Base-by-base conservation (phyloP, 768 basidiomycete species). In the Paxillus rubicundulus region DNA sequence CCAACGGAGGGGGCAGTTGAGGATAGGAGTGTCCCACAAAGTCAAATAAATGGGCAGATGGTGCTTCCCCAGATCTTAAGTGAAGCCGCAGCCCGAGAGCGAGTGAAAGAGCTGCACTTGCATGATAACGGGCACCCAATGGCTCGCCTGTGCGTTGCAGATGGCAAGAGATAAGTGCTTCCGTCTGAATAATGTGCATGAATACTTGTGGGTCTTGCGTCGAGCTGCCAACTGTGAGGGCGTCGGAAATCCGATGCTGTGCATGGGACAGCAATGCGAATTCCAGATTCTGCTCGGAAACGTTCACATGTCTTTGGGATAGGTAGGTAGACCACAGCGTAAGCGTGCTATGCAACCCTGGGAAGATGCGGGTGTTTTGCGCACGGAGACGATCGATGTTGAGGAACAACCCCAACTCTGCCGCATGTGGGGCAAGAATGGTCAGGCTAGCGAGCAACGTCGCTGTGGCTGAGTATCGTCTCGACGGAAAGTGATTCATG, bases 331-430 rank as follows among this genome's bases (percentile, higher is more conserved):
- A 82, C 73, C 81, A 78, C 1, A 86, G 72, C 43, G 78, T 79
- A 1, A 81, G 74, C 4, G 70, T 71, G 53, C 71, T 78, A 33
- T 79, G 69, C 4, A 85, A 68, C 4, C 78, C 77, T 9, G 78
- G 76, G 5, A 79, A 68, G 30, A 82, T 75, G 8, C 74, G 74
- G 14, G 65, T 56, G 9, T 71, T 65, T 8, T 74, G 60, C 37
- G 71, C 62, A 5, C 72, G 70, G 50, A 87, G 81, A 4, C 82
- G 76, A 5, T 67, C 57, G 3, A 69, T 41, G 55, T 82, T 67
- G 50, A 91, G 78, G 66, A 89, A 90, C 61, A 89, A 82, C 5
- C 85, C 85, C 52, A 87, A 76, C 58, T 82, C 77, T 33, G 72
- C 64, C 0, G 79, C 75, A 58, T 87, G 76, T 14, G 78, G 79